These are phyloP conservation scores for Boletus vermiculosoides DNA, from an alignment of 768 basidiomycete species.

Conservation along the genomic window DNA sequence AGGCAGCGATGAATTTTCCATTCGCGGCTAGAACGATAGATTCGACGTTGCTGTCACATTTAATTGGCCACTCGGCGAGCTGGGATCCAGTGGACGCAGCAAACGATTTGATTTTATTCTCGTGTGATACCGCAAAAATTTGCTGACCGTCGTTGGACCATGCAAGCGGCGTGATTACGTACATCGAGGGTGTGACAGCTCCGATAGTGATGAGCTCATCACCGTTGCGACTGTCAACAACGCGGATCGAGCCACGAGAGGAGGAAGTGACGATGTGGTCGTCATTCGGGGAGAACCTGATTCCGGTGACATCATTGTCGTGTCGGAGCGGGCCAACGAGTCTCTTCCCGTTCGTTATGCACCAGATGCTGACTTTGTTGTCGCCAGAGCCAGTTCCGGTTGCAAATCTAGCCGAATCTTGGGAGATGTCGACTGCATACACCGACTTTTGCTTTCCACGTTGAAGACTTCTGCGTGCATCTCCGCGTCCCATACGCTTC, in stretches of 20 bases:
- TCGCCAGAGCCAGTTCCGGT: not conserved
- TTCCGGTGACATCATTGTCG: no score
- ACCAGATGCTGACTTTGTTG: not conserved
- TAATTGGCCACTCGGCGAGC: not conserved
- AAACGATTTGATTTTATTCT: not conserved
- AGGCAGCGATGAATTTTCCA: not conserved
- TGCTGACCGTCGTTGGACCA: no score
- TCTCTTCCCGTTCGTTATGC: no score
- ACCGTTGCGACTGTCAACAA: no score
- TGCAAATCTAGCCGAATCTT: not conserved
- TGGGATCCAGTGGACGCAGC: not conserved
- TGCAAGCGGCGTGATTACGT: no score
- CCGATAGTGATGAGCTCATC: no score
- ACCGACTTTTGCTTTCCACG: not conserved
- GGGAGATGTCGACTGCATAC: not conserved
- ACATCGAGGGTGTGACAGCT: no score
- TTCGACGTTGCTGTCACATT: not conserved
- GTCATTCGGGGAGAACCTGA: no score
- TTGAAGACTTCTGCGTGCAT: not conserved
- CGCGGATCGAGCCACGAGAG: no score
- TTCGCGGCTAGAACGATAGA: conserved; percentile 1
- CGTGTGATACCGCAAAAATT: no score
- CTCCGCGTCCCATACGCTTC: not conserved
- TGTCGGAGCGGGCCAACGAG: no score
- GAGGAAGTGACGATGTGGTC: no score